Evolutionary conservation across 352 stramenopile species (phyloP).

Genomic region (Globisporangium yorkense): DNA sequence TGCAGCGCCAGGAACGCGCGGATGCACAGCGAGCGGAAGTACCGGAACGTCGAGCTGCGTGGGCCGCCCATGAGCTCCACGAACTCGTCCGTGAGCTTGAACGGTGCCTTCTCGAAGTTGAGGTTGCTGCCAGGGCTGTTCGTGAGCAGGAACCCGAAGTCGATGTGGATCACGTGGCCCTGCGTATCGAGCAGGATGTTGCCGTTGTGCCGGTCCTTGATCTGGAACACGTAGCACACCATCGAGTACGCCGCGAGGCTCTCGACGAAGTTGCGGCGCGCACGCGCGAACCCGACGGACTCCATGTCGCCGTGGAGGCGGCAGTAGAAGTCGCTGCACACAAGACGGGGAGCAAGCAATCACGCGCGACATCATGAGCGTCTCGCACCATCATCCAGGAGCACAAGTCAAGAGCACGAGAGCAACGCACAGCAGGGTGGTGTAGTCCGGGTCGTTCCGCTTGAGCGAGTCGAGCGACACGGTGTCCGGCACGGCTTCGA

Average conservation of each 20-base stretch:
- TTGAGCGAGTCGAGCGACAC: conserved; percentile 97
- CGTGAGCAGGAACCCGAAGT: conserved; percentile 98
- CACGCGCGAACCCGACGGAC: conserved; percentile 68
- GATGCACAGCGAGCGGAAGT: conserved; percentile 95
- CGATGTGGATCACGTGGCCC: conserved; percentile 98
- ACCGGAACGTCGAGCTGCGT: conserved; percentile 88
- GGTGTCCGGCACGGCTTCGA: conserved; percentile 95
- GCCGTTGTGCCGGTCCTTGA: conserved; percentile 99
- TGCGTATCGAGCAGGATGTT: conserved; percentile 99
- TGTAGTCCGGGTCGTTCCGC: conserved; percentile 80
- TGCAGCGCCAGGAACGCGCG: conserved; percentile 92
- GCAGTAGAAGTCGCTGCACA: conserved; percentile 85
- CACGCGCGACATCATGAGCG: conserved; percentile 4
- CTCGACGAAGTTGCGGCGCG: conserved; percentile 85
- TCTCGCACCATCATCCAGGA: neutral
- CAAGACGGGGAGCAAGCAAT: conserved; percentile 18
- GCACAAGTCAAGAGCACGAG: conserved; percentile 7
- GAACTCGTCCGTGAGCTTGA: conserved; percentile 97
- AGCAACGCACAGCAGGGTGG: conserved; percentile 83
- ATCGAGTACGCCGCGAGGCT: conserved; percentile 97
- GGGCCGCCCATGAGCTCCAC: conserved; percentile 94
- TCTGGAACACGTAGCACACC: conserved; percentile 97
- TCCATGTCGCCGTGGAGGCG: conserved; percentile 87
- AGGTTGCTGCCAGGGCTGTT: conserved; percentile 94
- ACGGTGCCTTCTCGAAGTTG: conserved; percentile 95